A percentile compares a stretch with the other conserved stretches of the same genome.
Evolutionary conservation across 441 rosid species (phyloP).

Genomic region (Corymbia citriodora): DNA sequence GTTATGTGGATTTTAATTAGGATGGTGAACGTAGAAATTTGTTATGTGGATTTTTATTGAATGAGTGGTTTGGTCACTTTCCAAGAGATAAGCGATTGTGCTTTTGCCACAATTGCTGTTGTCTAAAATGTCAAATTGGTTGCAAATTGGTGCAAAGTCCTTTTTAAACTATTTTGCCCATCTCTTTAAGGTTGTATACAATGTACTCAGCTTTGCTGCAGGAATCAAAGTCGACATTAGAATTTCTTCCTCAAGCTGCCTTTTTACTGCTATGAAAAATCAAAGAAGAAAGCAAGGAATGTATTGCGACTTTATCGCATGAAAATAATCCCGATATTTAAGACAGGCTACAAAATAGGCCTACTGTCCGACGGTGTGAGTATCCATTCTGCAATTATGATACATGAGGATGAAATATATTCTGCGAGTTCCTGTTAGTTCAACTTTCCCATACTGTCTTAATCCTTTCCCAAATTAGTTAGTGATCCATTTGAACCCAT

Average conservation of each 20-base stretch:
- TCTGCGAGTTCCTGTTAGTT: not conserved
- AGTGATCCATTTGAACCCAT: not conserved
- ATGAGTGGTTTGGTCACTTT: conserved; percentile 12
- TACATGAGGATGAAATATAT: not conserved
- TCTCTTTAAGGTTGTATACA: conserved; percentile 65
- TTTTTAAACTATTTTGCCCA: conserved; percentile 58
- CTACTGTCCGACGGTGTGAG: not conserved
- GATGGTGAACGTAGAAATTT: not conserved
- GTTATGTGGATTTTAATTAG: not conserved
- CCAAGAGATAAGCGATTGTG: conserved; percentile 44
- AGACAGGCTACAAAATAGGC: not conserved
- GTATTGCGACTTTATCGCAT: not conserved
- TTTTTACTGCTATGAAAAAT: not conserved
- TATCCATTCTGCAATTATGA: not conserved
- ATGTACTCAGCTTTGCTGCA: conserved; percentile 65
- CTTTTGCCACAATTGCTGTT: conserved; percentile 36
- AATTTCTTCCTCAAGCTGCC: not conserved
- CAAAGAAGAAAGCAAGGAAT: not conserved
- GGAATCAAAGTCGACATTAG: not conserved
- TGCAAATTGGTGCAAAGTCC: conserved; percentile 44
- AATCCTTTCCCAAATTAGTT: not conserved
- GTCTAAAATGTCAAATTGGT: conserved; percentile 44
- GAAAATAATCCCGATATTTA: not conserved
- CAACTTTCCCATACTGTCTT: not conserved
- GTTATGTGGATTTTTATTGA: not conserved